Evolutionary conservation across 805 yeast genomes (phyloP).

Genomic region (Ogataea glucozyma): DNA sequence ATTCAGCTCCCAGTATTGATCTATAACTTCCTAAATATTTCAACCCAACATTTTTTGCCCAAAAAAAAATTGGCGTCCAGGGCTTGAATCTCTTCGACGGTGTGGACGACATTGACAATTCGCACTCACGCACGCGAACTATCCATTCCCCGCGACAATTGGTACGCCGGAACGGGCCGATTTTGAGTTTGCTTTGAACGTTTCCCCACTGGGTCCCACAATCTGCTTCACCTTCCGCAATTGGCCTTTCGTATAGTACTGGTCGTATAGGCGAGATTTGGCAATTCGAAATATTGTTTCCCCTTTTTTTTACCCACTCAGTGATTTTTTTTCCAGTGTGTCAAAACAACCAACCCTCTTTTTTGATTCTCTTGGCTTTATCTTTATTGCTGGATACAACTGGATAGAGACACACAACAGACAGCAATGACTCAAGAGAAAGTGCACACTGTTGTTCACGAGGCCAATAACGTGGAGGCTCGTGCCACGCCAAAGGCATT

Average conservation of each 20-base stretch:
- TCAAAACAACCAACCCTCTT: neutral
- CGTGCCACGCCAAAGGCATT: conserved; percentile 57
- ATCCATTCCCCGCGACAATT: no score
- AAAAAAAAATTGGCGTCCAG: neutral
- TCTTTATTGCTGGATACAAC: conserved; percentile 6
- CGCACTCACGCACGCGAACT: no score
- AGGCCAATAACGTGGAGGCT: conserved; percentile 52
- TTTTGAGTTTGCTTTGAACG: no score
- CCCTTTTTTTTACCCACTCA: neutral
- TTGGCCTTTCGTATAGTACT: conserved; percentile 4
- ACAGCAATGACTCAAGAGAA: conserved; percentile 25
- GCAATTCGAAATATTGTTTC: neutral
- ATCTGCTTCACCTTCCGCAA: conserved; percentile 5
- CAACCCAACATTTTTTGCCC: conserved; percentile 8
- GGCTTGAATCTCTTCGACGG: neutral
- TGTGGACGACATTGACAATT: conserved; percentile 7
- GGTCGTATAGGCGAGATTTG: no score
- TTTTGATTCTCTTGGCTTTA: neutral
- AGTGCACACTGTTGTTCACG: conserved; percentile 55
- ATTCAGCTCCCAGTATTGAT: neutral
- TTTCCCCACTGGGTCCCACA: neutral
- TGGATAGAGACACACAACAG: conserved; percentile 3
- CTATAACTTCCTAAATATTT: no score
- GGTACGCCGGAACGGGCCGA: no score
- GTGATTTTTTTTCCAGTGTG: conserved; percentile 4